phyloP scores from a whole-genome alignment of 192 early-diverging fungal species.

The Podila epigama region DNA sequence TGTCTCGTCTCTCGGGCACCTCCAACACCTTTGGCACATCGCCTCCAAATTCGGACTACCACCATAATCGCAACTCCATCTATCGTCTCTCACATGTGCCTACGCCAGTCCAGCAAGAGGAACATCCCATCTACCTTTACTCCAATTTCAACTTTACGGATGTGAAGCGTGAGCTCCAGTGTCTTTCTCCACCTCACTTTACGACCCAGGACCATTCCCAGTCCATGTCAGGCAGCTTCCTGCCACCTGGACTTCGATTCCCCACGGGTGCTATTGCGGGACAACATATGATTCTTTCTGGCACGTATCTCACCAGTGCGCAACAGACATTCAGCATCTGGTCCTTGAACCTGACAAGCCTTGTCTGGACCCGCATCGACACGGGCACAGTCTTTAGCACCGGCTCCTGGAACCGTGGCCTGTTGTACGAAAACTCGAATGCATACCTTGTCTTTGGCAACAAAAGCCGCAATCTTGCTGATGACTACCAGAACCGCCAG shows the following conservation, averaged over 20 bases:
- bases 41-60: constrained; percentile 10
- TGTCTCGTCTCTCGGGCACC: constrained; percentile 28
- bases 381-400: constrained; percentile 71
- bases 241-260: constrained; percentile 78
- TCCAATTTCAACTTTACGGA: constrained; percentile 81
- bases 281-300: constrained; percentile 69
- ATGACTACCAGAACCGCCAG: constrained; percentile 79
- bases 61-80: constrained; percentile 18
- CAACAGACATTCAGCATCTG: constrained; percentile 72
- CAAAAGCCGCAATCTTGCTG: constrained; percentile 64
- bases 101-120: constrained; percentile 21
- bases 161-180: constrained; percentile 73
- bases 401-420: constrained; percentile 77
- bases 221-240: constrained; percentile 65
- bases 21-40: constrained; percentile 7
- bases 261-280: constrained; percentile 72
- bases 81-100: constrained; percentile 30
- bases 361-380: constrained; percentile 68
- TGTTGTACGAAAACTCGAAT: constrained; percentile 65
- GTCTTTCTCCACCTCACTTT: constrained; percentile 63
- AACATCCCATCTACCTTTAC: constrained; percentile 66
- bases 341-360: constrained; percentile 62
- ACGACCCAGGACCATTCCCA: constrained; percentile 67
- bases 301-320: constrained; percentile 70
- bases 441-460: constrained; percentile 75